A percentile compares a stretch with the other conserved stretches of the same genome.
These are phyloP conservation scores for Mycena sanguinolenta DNA, from an alignment of 768 basidiomycete genomes.

Conservation along the genomic window DNA sequence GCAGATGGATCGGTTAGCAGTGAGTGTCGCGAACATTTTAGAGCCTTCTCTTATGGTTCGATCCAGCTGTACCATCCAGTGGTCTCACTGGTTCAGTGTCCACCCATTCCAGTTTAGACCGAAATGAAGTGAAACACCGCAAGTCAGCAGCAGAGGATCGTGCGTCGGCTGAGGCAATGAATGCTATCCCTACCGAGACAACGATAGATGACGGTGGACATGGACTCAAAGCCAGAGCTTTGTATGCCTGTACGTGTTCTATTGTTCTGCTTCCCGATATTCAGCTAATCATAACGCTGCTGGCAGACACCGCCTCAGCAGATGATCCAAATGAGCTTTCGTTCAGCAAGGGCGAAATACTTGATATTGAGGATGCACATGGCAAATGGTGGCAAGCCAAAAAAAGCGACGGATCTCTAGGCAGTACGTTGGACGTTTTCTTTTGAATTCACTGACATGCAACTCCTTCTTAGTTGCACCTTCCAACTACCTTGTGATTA, in stretches of 20 bases:
- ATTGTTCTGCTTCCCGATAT: conserved; percentile 30
- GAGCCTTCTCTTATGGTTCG: too few relatives aligned
- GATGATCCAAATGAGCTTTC: conserved; percentile 98
- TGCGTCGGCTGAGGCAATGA: too few relatives aligned
- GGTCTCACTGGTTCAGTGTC: too few relatives aligned
- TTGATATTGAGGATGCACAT: conserved; percentile 93
- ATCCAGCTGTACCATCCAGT: too few relatives aligned
- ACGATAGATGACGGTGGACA: too few relatives aligned
- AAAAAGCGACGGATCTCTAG: conserved; percentile 79
- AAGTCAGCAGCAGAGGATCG: too few relatives aligned
- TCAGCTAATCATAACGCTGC: background rate
- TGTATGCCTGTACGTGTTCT: conserved; percentile 52
- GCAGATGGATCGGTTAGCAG: too few relatives aligned
- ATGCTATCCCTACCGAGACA: too few relatives aligned
- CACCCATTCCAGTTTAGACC: too few relatives aligned
- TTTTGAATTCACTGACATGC: background rate
- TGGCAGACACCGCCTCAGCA: conserved; percentile 87
- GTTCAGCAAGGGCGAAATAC: conserved; percentile 90
- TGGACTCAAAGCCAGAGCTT: conserved; percentile 84
- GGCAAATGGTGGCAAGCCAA: conserved; percentile 95
- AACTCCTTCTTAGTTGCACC: conserved; percentile 76
- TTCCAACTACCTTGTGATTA: conserved; percentile 87
- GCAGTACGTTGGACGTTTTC: conserved; percentile 69
- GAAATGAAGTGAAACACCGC: too few relatives aligned
- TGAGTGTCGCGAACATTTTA: too few relatives aligned